Evolutionary conservation across 371 early-diverging fungal species (phyloP).

Genomic region (Mortierella sp.): DNA sequence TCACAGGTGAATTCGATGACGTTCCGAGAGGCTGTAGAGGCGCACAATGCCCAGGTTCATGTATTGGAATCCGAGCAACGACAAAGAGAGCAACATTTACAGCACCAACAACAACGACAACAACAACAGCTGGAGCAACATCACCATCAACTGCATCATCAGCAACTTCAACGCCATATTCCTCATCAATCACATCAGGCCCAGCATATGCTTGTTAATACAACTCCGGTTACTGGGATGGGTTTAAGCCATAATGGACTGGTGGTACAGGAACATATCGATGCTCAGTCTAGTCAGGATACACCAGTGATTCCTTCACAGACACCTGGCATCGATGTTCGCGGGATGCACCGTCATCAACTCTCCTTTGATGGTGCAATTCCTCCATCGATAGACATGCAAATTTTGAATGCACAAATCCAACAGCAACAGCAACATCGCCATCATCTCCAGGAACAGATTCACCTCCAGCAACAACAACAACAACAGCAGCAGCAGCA

Average conservation of each 20-base stretch:
- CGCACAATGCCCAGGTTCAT: constrained; percentile 15
- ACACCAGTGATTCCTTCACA: constrained; percentile 46
- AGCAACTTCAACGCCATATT: constrained; percentile 13
- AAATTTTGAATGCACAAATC: constrained; percentile 33
- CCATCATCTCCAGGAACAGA: constrained; percentile 19
- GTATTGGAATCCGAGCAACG: constrained; percentile 20
- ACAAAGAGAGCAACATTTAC: constrained; percentile 18
- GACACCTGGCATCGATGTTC: constrained; percentile 14
- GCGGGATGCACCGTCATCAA: constrained; percentile 40
- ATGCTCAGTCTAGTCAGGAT: constrained; percentile 10
- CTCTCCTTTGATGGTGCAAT: constrained; percentile 34
- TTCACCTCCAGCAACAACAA: constrained; percentile 17
- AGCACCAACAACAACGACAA: constrained; percentile 21
- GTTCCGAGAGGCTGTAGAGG: constrained; percentile 19
- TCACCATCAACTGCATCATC: constrained; percentile 7
- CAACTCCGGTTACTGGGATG: constrained; percentile 4
- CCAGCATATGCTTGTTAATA: constrained; percentile 8
- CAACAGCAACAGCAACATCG: constrained; percentile 37
- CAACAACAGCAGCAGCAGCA: constrained; percentile 22
- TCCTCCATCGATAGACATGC: constrained; percentile 22
- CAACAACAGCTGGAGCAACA: constrained; percentile 8
- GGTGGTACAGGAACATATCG: constrained; percentile 18
- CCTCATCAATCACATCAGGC: constrained; percentile 10
- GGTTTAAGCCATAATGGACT: constrained; percentile 4
- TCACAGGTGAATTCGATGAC: constrained; percentile 16